Percentiles rank a stretch among this genome's conserved stretches.
Conservation (phyloP, 495 filamentous ascomycete genomes). For the Trichocladium antarcticum region DNA sequence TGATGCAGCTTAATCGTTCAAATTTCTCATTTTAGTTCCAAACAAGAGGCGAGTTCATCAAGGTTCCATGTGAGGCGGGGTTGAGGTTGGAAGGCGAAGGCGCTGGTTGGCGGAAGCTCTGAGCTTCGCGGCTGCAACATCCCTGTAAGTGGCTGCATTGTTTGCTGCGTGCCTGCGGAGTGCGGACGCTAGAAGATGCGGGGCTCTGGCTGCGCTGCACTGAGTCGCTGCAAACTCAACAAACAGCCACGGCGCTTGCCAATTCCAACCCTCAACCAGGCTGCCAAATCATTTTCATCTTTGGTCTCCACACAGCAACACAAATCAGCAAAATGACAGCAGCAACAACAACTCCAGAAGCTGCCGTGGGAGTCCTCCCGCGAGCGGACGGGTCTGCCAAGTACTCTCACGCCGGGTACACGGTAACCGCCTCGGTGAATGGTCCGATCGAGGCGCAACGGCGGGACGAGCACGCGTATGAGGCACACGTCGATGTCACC, state of each 20-base stretch:
- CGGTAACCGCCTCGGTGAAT: slow-evolving; percentile 74
- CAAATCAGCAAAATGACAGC: slow-evolving; percentile 30
- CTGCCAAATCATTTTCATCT: neutral
- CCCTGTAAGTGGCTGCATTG: slow-evolving; percentile 5
- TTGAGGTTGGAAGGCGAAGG: neutral
- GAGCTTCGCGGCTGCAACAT: neutral
- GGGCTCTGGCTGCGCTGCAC: slow-evolving; percentile 16
- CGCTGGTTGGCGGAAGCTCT: neutral
- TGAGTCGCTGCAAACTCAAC: neutral
- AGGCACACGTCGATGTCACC: slow-evolving; percentile 81
- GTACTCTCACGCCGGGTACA: slow-evolving; percentile 66
- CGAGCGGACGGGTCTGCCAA: slow-evolving; percentile 82
- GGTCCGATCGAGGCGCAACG: slow-evolving; percentile 85
- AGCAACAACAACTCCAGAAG: slow-evolving; percentile 34
- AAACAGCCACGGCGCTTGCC: neutral
- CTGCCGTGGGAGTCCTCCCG: slow-evolving; percentile 46
- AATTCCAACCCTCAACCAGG: neutral
- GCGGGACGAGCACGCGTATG: slow-evolving; percentile 78
- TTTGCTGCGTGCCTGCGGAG: too few species aligned
- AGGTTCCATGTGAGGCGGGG: neutral
- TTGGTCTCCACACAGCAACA: neutral
- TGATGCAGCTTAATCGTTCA: neutral
- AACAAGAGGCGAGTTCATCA: neutral
- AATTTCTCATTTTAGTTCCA: neutral
- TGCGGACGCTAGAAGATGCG: slow-evolving; percentile 15